Percentiles rank a stretch among this genome's conserved stretches.
These are phyloP conservation scores for Cyclocybe cylindracea DNA, from an alignment of 768 basidiomycete species.

Conservation along the genomic window DNA sequence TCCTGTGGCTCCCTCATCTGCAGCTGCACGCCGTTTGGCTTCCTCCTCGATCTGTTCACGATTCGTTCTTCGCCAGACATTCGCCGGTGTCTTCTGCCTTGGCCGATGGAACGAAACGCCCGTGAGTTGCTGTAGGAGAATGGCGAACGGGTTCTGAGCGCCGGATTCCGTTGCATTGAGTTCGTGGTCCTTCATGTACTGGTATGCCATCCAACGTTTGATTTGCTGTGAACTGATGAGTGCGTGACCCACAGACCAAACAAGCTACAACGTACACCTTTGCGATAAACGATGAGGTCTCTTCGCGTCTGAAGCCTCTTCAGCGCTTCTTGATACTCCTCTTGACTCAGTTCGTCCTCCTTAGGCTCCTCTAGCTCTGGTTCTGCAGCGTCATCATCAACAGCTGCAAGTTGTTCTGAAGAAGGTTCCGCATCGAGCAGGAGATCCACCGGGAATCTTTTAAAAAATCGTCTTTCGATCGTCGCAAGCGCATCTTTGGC, in stretches of 20 bases:
- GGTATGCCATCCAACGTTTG: slow-evolving; percentile 14
- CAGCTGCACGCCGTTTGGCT: no score
- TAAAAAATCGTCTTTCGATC: slow-evolving; percentile 5
- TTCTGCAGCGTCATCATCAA: slow-evolving; percentile 3
- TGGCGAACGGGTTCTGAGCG: slow-evolving; percentile 1
- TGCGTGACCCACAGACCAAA: background rate
- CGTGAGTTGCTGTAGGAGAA: no score
- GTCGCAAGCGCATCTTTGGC: background rate
- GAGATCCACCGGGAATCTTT: slow-evolving; percentile 4
- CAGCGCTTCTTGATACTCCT: background rate
- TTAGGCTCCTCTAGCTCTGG: background rate
- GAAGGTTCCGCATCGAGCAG: slow-evolving; percentile 1
- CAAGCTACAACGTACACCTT: background rate
- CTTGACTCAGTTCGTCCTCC: background rate
- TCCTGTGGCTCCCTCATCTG: no score
- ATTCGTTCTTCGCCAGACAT: slow-evolving; percentile 8
- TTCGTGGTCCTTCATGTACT: no score
- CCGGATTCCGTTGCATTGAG: slow-evolving; percentile 7
- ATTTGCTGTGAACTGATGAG: slow-evolving; percentile 13
- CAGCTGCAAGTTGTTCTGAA: background rate
- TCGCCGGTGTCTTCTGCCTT: background rate
- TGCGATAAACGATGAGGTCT: background rate
- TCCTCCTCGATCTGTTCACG: slow-evolving; percentile 1
- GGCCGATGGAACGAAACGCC: background rate
- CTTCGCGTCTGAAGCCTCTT: background rate